A percentile compares a stretch with the other conserved stretches of the same genome.
Evolutionary conservation across 148 eudicot genomes (phyloP).

Genomic region (Spergularia marina): DNA sequence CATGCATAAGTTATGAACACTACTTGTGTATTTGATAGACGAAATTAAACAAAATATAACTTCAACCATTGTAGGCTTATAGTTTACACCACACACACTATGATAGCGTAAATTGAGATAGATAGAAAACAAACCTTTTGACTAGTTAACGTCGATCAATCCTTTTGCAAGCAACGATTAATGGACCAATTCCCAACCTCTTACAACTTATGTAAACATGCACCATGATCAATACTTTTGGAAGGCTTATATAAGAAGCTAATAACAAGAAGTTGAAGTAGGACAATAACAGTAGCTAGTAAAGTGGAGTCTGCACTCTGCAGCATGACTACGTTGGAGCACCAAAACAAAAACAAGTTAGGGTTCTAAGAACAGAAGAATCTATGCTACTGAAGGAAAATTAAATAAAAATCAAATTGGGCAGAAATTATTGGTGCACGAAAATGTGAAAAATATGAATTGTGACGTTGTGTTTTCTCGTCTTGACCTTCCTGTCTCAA

Average conservation of each 20-base stretch:
- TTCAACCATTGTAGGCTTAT: too few relatives aligned
- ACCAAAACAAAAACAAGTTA: constrained; percentile 13
- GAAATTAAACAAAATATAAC: too few relatives aligned
- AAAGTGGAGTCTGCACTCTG: not conserved
- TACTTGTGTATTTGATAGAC: too few relatives aligned
- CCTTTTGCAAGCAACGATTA: not conserved
- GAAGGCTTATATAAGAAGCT: constrained; percentile 17
- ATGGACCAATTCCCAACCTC: not conserved
- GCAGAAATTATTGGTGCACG: not conserved
- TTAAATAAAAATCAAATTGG: constrained; percentile 1
- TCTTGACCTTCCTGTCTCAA: constrained; percentile 1
- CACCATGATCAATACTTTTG: not conserved
- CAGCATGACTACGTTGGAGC: constrained; percentile 16
- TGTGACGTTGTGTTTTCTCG: not conserved
- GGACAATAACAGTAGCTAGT: not conserved
- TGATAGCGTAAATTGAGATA: not conserved
- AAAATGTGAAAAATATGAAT: too few relatives aligned
- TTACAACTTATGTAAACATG: not conserved
- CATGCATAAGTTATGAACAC: too few relatives aligned
- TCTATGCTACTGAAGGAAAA: constrained; percentile 17
- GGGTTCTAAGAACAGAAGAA: constrained; percentile 1
- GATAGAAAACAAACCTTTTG: constrained; percentile 5
- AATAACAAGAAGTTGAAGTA: not conserved
- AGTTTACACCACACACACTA: too few relatives aligned
- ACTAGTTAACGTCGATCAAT: not conserved